Evolutionary conservation across 208 protist genomes (phyloP).

Genomic region (Leishmania martiniquensis): DNA sequence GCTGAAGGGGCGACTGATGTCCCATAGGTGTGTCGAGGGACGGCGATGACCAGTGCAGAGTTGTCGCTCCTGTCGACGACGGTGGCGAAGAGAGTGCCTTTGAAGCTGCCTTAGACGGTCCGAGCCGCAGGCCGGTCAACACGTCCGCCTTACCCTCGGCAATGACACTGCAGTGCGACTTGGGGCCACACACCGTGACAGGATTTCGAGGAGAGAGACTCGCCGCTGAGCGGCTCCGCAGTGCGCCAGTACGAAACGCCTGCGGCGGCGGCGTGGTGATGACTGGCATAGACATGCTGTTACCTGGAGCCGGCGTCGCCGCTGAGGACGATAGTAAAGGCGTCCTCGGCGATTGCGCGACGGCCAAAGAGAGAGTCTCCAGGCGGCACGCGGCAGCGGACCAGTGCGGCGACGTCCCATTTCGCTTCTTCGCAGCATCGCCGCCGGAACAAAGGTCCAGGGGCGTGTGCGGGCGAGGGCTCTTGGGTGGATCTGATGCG

Average conservation of each 20-base stretch:
- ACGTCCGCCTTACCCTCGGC: background rate
- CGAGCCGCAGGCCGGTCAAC: background rate
- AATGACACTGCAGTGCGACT: too few species aligned
- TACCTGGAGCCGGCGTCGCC: background rate
- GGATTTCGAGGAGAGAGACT: background rate
- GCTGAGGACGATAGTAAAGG: background rate
- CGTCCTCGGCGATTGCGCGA: constrained; percentile 4
- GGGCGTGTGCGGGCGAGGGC: background rate
- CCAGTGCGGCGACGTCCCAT: background rate
- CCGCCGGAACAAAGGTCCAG: too few species aligned
- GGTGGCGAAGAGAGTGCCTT: background rate
- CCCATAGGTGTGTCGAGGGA: constrained; percentile 1
- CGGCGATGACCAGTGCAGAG: background rate
- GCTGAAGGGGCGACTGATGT: constrained; percentile 18
- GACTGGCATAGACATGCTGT: background rate
- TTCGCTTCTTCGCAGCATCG: background rate
- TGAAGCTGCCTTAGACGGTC: background rate
- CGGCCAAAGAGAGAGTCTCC: background rate
- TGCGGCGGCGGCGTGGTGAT: background rate
- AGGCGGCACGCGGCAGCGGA: background rate
- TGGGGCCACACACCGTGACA: background rate
- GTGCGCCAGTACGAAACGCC: background rate
- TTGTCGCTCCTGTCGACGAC: background rate
- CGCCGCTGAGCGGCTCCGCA: background rate
- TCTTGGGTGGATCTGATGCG: background rate